These are phyloP conservation scores for Xylaria sp. DNA, from an alignment of 495 filamentous ascomycete species.

Conservation along the genomic window DNA sequence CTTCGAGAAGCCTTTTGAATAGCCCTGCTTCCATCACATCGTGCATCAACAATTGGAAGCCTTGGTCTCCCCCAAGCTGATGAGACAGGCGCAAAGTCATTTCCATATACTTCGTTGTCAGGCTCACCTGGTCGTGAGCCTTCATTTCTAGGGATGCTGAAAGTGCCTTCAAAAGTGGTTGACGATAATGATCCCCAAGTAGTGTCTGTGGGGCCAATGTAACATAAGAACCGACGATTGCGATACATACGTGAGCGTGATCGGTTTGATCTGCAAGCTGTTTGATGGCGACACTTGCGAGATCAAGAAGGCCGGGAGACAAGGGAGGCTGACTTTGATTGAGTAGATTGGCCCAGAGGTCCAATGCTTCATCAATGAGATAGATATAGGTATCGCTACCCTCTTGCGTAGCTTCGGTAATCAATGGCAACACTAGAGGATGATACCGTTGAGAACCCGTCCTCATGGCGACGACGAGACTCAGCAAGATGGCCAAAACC, in stretches of 20 bases:
- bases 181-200: constrained; percentile 68
- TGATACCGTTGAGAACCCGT: constrained; percentile 69
- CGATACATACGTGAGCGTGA: constrained; percentile 65
- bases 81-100: constrained; percentile 73
- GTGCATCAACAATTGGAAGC: constrained; percentile 67
- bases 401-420: constrained; percentile 76
- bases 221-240: constrained; percentile 79
- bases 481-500: constrained; percentile 81
- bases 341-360: constrained; percentile 84
- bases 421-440: constrained; percentile 68
- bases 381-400: constrained; percentile 82
- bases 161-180: constrained; percentile 64
- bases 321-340: constrained; percentile 71
- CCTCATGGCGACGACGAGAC: constrained; percentile 82
- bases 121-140: constrained; percentile 69
- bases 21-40: constrained; percentile 74
- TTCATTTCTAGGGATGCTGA: constrained; percentile 63
- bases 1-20: constrained; percentile 69
- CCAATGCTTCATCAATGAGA: constrained; percentile 88
- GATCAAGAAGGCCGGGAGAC: constrained; percentile 67
- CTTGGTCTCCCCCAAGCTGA: constrained; percentile 69
- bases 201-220: constrained; percentile 78
- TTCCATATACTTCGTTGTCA: constrained; percentile 72
- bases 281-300: constrained; percentile 72
- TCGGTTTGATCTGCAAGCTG: constrained; percentile 72